Base-by-base conservation (phyloP, 139 green algal genomes). In the Picochlorum sp. region DNA sequence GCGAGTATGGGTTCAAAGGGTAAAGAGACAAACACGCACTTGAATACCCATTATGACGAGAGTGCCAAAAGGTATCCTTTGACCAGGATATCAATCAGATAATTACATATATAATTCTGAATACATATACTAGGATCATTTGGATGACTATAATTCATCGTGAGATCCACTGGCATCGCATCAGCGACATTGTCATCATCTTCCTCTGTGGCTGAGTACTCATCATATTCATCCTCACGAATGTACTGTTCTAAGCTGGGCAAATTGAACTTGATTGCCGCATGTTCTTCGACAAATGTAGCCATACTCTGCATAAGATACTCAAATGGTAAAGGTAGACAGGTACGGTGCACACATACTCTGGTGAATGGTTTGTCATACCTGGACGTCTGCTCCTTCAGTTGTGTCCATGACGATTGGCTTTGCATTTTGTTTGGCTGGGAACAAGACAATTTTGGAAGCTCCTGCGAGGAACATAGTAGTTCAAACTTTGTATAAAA, bases 401-500 rank as follows among this genome's bases (percentile, higher is more conserved):
- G 47, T 26, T 54, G n/a, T 54, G 15, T 54, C 47, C 47, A 54
- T 54, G n/a, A 21, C 16, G 0, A 54, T 20, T 54, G 71, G 47
- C 20, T 70, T n/a, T 10, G 66, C 45, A 56, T 37, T 61, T 44
- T 67, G 32, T 30, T 65, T 66, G 3, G 71, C 71, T 4, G 71
- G 71, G 66, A 74, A 78, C 45, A 74, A 69, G 3, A 78, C 15
- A 5, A 78, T 63, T 20, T 74, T 60, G 71, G 71, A 61, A 65
- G 63, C 61, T 69, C 72, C 57, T 54, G 58, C 58, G 37, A 61
- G 54, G 66, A 52, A 54, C 0, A 54, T 54, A 20, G 47, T 20
- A 54, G 6, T 54, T 54, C 1, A 21, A 26, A 54, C 47, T 21
- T 24, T 26, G 1, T 0, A 30, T 30, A 30, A 30, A 0, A 5